Evolutionary conservation across 208 protist species (phyloP).

Genomic region (Entamoeba invadens): DNA sequence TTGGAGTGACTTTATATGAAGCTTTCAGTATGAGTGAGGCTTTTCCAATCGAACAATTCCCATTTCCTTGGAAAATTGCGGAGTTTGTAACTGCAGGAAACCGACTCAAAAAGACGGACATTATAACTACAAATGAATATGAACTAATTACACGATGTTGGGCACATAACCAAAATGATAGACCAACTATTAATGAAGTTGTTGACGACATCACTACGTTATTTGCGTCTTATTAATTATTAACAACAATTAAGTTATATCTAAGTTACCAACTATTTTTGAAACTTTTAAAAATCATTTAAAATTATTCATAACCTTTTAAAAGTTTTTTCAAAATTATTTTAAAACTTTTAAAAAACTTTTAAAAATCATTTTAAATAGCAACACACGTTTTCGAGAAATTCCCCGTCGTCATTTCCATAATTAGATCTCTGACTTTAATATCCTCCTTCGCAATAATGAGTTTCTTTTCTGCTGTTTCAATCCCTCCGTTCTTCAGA

Average conservation of each 20-base stretch:
- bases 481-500: background rate
- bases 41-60: background rate
- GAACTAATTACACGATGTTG: background rate
- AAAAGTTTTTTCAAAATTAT: background rate
- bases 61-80: background rate
- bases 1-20: slow-evolving; percentile 40
- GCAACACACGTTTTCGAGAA: background rate
- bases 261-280: background rate
- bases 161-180: background rate
- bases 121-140: background rate
- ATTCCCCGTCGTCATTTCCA: background rate
- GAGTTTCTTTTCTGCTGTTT: background rate
- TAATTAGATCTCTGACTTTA: background rate
- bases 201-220: background rate
- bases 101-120: background rate
- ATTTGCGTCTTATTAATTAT: background rate
- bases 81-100: background rate
- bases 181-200: background rate
- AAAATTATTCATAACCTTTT: too few relatives aligned
- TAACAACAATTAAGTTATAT: background rate
- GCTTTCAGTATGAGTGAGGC: slow-evolving; percentile 29
- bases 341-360: background rate
- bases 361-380: background rate
- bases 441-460: background rate
- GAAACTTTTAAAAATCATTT: background rate